Evolutionary conservation across 352 stramenopile genomes (phyloP), one percentile per base, ranked within the genome.

Genomic region (Peronospora destructor): DNA sequence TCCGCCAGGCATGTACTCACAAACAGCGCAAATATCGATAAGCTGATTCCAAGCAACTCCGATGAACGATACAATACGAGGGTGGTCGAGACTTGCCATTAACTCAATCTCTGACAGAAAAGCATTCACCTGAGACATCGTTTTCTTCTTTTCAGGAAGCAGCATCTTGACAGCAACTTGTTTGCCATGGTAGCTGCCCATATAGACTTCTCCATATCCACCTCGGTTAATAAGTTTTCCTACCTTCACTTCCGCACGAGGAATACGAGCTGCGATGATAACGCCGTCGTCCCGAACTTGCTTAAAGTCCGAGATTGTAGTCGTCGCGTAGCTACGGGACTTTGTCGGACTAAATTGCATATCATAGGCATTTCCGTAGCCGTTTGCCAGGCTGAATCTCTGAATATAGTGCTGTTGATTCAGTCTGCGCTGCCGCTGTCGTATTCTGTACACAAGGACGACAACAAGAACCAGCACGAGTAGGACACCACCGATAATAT

Each of bases 1-100:
- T 0, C 57, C 52, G 0, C 57, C 52, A 32, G 42, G 56, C 71
- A 83, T 83, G 64, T 71, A 77, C 50, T 83, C 71, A 12, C 65
- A 75, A 8, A 83, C 51, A 3, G 64, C 64, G 14, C 60, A 71
- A 11, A 77, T 38, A 16, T 73, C 56, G 7, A 53, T 61, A 19
- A 73, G 49, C 28, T 63, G 53, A 34, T 73, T 59, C 68, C 68
- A 79, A 4, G 69, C 63, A 4, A 79, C 61, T 12, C 66, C 67
- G 13, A 79, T 32, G 11, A 77, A 81, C 9, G 40, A 55, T 3
- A 76, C 62, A 44, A 85, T 74, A 13, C 49, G 49, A 16, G 56
- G 44, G 17, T 39, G n/a, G 10, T 19, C 34, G n/a, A 39, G 14
- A 6, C 8, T 7, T 39, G n/a, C 34, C 14, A 39, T 39, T 3